Conservation (phyloP, 495 filamentous ascomycete species). For the Wilcoxina mikolae region DNA sequence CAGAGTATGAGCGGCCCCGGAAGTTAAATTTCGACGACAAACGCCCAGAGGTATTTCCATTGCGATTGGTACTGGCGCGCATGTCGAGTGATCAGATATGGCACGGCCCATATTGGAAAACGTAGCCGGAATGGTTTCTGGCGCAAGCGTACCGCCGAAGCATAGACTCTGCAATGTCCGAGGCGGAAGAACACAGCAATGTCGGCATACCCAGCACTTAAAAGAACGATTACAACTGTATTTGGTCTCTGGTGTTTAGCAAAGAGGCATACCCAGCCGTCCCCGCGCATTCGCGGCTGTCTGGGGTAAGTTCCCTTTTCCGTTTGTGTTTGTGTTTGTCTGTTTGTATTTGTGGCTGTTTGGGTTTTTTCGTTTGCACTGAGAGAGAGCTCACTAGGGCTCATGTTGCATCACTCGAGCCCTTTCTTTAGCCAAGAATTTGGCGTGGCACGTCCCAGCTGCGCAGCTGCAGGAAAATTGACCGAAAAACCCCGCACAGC, state of each 20-base stretch:
- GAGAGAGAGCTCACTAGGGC: neutral
- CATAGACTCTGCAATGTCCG: neutral
- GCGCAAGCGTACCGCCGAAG: neutral
- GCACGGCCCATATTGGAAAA: neutral
- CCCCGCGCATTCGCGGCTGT: neutral
- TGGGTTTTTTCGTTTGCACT: slow-evolving; percentile 1
- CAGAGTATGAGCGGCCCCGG: neutral
- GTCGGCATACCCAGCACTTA: neutral
- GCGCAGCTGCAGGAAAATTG: neutral
- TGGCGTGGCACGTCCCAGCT: neutral
- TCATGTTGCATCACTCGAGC: neutral
- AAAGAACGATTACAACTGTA: neutral
- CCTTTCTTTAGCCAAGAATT: neutral
- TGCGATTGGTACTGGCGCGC: neutral
- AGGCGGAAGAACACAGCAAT: neutral
- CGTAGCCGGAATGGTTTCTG: neutral
- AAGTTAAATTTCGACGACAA: neutral
- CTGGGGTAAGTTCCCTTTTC: neutral
- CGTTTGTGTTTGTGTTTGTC: neutral
- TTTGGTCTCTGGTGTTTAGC: neutral
- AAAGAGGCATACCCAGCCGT: neutral
- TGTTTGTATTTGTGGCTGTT: too few species aligned
- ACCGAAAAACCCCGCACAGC: neutral
- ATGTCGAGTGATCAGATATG: neutral
- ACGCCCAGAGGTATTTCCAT: neutral